phyloP scores from a whole-genome alignment of 352 stramenopile genomes.

The Blastocystis sp. region DNA sequence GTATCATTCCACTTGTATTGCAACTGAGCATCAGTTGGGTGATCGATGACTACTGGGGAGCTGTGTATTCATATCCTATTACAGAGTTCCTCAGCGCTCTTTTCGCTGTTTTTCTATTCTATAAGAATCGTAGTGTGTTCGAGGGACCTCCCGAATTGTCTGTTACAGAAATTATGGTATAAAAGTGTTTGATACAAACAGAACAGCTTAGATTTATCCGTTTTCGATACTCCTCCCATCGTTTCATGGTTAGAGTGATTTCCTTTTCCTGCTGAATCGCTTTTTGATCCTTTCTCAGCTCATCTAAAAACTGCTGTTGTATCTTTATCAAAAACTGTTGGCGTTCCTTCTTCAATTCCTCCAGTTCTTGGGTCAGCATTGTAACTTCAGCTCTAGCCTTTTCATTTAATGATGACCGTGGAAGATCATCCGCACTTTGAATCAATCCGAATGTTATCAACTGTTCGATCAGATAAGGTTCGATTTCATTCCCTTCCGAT shows the following conservation, averaged over 20 bases:
- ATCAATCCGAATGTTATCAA: not conserved
- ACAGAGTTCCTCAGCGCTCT: slow-evolving; percentile 26
- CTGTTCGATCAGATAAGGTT: not conserved
- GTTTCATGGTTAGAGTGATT: not conserved
- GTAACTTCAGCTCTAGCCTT: not conserved
- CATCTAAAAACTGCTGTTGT: not conserved
- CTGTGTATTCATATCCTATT: slow-evolving; percentile 56
- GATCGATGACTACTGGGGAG: slow-evolving; percentile 38
- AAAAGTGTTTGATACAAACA: not conserved
- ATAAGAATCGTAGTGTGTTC: slow-evolving; percentile 16
- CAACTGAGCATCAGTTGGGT: slow-evolving; percentile 10
- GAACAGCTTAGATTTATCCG: not conserved
- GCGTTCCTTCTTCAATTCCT: not conserved
- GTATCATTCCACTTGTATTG: not conserved
- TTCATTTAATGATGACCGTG: not conserved
- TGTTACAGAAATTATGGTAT: not conserved
- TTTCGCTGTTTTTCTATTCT: not conserved
- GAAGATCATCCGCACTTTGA: not conserved
- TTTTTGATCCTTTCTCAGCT: not conserved
- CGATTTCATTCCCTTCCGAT: not conserved
- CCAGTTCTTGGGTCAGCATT: not conserved
- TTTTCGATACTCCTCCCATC: not conserved
- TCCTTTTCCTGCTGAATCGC: not conserved
- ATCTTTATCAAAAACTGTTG: not conserved
- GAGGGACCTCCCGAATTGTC: not conserved